Evolutionary conservation across 140 eudicot species (phyloP), one percentile per base, ranked within the genome.

Genomic region (Stevia rebaudiana): DNA sequence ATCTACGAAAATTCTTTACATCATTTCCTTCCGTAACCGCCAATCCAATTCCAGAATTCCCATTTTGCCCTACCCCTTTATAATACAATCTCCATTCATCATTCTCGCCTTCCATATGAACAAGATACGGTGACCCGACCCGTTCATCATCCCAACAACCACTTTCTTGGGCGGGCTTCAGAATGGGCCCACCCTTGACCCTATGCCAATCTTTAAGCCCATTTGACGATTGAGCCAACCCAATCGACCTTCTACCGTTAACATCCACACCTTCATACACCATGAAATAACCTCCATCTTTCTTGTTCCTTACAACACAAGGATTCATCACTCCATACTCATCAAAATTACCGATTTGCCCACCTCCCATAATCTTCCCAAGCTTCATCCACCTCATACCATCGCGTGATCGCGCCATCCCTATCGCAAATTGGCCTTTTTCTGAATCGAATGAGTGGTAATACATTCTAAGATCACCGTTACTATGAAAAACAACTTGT

Each of bases 41-140:
- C 94, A 90, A 52, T 57, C 97, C 97, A 30, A 90, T 90, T 48
- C 97, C 94, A 0, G 71, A 69, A 21, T 59, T 78, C 9, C 94
- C 88, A 21, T 39, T 75, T 47, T 63, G 35, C 11, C 88, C 95
- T 37, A 82, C 19, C 48, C 97, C 97, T 74, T 76, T 80, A 56
- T 86, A 90, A 57, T 86, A 86, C 86, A 91, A 51, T 59, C 95
- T 91, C 98, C 98, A 91, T 76, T 87, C 86, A 56, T 91, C 95
- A 12, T 46, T 76, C n/a, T 81, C 91, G 5, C 94, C 96, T 37
- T 91, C 88, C 95, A 91, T 87, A 58, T 91, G 84, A 63, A 87
- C 98, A 30, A 91, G 79, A 77, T 75, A 84, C 18, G 98, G 98
- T 8, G 84, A 78, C 55, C 98, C 91, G 10, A 91, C 95, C 28